Percentiles rank a stretch among this genome's conserved stretches.
Conservation (phyloP, 169 alveolate species). For the Cryptosporidium canis region DNA sequence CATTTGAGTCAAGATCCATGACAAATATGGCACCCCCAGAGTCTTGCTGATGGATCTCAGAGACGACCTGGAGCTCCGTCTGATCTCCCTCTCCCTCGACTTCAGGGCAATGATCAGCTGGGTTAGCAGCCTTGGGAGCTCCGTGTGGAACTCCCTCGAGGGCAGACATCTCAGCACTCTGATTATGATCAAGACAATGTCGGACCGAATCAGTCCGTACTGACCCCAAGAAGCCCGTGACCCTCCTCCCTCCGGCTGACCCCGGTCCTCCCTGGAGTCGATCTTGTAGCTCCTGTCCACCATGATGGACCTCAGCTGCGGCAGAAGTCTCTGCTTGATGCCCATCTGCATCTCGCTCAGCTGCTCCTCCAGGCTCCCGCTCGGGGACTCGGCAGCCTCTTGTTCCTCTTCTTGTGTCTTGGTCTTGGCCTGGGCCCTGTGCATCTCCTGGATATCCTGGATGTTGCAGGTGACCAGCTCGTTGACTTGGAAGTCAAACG, state of each 20-base stretch:
- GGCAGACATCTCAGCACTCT: constrained; percentile 49
- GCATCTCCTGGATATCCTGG: neutral
- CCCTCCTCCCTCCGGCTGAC: neutral
- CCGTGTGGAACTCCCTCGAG: constrained; percentile 49
- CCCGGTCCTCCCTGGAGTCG: neutral
- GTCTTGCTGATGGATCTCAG: constrained; percentile 30
- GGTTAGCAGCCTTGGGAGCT: constrained; percentile 44
- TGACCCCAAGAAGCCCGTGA: neutral
- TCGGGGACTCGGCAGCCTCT: neutral
- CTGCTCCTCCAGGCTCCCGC: neutral
- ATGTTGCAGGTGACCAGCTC: neutral
- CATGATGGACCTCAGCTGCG: constrained; percentile 30
- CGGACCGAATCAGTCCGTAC: constrained; percentile 46
- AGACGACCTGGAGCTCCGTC: constrained; percentile 57
- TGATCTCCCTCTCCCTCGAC: constrained; percentile 43
- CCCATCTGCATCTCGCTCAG: constrained; percentile 39
- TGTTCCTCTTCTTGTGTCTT: neutral
- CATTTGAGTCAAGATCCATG: constrained; percentile 62
- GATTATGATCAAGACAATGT: constrained; percentile 18
- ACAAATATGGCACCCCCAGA: constrained; percentile 29
- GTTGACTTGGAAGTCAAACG: constrained; percentile 62
- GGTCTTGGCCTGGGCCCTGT: neutral
- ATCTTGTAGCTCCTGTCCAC: constrained; percentile 57
- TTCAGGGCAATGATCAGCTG: constrained; percentile 47
- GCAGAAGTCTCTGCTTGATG: constrained; percentile 9